Evolutionary conservation across 2,329 filamentous ascomycete species (phyloP).

Genomic region (Lasiodiplodia theobromae): DNA sequence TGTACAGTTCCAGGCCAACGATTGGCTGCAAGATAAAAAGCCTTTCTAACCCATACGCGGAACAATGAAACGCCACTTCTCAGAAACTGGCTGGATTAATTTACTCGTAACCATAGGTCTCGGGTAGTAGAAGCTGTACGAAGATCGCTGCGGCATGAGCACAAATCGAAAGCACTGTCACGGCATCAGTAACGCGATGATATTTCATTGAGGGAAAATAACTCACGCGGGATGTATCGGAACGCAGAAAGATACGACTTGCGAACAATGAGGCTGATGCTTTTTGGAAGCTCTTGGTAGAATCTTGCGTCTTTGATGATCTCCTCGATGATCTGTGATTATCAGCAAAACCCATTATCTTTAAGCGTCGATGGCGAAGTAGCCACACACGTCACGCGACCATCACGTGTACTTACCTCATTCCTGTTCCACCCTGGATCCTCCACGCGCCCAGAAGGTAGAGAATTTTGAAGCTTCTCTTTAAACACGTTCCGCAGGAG

Average conservation of each 20-base stretch:
- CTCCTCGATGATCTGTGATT: background rate
- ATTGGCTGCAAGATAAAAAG: accelerated
- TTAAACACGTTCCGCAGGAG: background rate
- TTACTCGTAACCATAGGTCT: background rate
- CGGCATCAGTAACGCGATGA: background rate
- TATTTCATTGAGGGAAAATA: accelerated
- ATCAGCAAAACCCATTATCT: background rate
- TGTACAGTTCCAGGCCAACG: accelerated
- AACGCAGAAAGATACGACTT: background rate
- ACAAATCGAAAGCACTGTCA: background rate
- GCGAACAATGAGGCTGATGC: background rate
- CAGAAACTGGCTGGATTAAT: too few species aligned
- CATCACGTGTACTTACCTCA: background rate
- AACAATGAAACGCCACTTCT: too few species aligned
- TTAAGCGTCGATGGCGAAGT: too few species aligned
- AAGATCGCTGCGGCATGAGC: background rate
- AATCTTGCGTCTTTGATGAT: conserved; percentile 1
- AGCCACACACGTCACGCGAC: too few species aligned
- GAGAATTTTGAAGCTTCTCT: background rate
- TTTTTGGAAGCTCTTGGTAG: background rate
- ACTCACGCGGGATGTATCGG: background rate
- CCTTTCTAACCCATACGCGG: too few species aligned
- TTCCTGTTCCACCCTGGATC: background rate
- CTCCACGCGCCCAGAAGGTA: background rate
- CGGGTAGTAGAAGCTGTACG: background rate